Base-by-base conservation (phyloP, 1,139 yeast genomes). In the Candida buenavistaensis region DNA sequence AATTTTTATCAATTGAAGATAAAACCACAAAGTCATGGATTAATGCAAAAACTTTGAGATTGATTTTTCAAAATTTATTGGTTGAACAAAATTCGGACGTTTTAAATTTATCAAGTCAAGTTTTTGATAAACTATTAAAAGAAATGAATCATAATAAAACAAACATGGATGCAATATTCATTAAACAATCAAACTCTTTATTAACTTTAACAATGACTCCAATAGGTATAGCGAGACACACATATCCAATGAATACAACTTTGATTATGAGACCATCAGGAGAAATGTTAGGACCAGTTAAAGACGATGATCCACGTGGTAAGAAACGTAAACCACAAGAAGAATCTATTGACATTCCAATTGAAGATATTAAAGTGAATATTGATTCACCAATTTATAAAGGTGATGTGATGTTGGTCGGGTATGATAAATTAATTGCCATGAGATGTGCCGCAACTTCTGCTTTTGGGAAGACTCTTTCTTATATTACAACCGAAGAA, bases 301-400 rank as follows among this genome's bases (percentile, higher is more conserved):
- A 55, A 9, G 54, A 46, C 31, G 46, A 42, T 22, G 43, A 41
- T 13, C 36, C 36, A 14, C 48, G 62, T 12, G 63, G 68, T 10
- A 54, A 63, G 23, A 68, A 69, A 43, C 55, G 75, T 39, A 66
- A 67, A 42, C 51, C 55, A 5, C 59, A 59, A 24, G 40, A 48
- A 20, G 46, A 45, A 15, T 64, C 74, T 9, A 22, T 6, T 11
- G 84, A 80, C 21, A 62, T 70, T n/a, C 79, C 85, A 1, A 72
- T 68, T 31, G 76, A 69, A 33, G 87, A 82, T 38, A 67, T 78
- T 41, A 70, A 69, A 43, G 78, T 90, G 29, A 89, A 92, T 53
- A 90, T 94, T 39, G 99, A 94, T 59, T 83, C 95, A 2, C 97
- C 98, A 4, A 83, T 94, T 59, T 78, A 85, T 41, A 77, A 80